Percentiles rank a stretch among this genome's conserved stretches.
phyloP scores from a whole-genome alignment of 2,329 filamentous ascomycete genomes.

The Lachnellula cervina region DNA sequence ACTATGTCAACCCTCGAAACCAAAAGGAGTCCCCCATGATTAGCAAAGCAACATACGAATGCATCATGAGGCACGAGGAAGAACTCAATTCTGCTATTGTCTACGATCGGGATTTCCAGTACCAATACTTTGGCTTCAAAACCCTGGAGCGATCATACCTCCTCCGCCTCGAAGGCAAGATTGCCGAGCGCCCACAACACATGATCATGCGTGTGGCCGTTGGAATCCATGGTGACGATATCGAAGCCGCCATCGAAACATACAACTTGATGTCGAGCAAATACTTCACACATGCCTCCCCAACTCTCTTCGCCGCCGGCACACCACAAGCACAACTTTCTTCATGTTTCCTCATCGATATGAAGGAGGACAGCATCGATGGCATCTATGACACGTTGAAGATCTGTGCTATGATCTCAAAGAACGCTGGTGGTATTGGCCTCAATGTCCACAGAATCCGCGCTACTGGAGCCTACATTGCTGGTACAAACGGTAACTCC shows the following conservation, averaged over 20 bases:
- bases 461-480: slow-evolving; percentile 96
- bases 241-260: slow-evolving; percentile 92
- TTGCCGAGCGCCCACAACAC: slow-evolving; percentile 95
- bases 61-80: slow-evolving; percentile 91
- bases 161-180: slow-evolving; percentile 89
- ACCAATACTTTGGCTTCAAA: slow-evolving; percentile 99
- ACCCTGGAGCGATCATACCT: slow-evolving; percentile 97
- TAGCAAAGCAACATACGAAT: slow-evolving; percentile 82
- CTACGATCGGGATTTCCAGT: slow-evolving; percentile 99
- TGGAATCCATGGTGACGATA: slow-evolving; percentile 90
- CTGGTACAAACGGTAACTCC: slow-evolving; percentile 94
- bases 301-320: slow-evolving; percentile 95
- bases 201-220: slow-evolving; percentile 99
- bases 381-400: slow-evolving; percentile 99
- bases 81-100: slow-evolving; percentile 98
- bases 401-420: slow-evolving; percentile 99
- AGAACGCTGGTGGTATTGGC: slow-evolving; percentile 97
- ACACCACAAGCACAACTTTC: slow-evolving; percentile 92
- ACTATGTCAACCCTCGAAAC: slow-evolving; percentile 96
- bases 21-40: slow-evolving; percentile 85
- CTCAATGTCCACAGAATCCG: slow-evolving; percentile 95
- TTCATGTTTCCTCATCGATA: slow-evolving; percentile 98
- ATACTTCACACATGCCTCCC: slow-evolving; percentile 96
- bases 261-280: slow-evolving; percentile 99
- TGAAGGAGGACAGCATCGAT: slow-evolving; percentile 99